These are phyloP conservation scores for Aureobasidium sp. DNA, from an alignment of 2,329 filamentous ascomycete genomes.

Conservation along the genomic window DNA sequence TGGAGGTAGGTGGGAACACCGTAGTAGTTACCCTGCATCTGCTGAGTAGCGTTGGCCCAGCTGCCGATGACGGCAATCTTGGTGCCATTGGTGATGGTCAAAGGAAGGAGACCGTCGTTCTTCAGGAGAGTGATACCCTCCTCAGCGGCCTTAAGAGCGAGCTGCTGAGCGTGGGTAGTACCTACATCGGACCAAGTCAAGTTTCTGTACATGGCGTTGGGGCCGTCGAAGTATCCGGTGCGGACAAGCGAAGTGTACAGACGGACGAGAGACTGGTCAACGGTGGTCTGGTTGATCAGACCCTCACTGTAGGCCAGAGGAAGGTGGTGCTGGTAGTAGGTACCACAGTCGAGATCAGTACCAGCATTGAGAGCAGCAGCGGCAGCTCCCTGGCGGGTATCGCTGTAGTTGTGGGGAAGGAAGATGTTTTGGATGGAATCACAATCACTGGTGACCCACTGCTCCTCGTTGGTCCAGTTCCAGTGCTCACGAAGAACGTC, in stretches of 20 bases:
- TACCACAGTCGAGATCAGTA: conserved; percentile 47
- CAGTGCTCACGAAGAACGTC: conserved; percentile 57
- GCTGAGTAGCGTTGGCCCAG: conserved; percentile 49
- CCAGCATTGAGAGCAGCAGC: conserved; percentile 43
- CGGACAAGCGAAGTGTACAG: conserved; percentile 48
- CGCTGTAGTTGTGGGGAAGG: conserved; percentile 36
- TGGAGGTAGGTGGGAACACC: conserved; percentile 49
- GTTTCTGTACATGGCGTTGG: conserved; percentile 39
- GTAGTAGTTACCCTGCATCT: conserved; percentile 53
- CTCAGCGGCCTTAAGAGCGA: conserved; percentile 47
- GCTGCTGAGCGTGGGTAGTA: conserved; percentile 42
- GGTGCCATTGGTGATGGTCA: conserved; percentile 28
- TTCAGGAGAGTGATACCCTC: conserved; percentile 44
- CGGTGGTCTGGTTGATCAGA: conserved; percentile 35
- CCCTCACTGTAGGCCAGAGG: conserved; percentile 34
- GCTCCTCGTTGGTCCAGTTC: conserved; percentile 52
- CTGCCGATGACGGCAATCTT: conserved; percentile 49
- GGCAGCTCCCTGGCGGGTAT: conserved; percentile 37
- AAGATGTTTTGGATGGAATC: conserved; percentile 54
- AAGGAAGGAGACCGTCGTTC: conserved; percentile 42
- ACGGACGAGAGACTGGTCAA: conserved; percentile 44
- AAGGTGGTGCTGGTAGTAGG: conserved; percentile 38
- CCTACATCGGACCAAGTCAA: conserved; percentile 50
- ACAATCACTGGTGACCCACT: conserved; percentile 59
- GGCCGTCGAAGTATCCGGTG: conserved; percentile 50